phyloP scores from a whole-genome alignment of 2,329 filamentous ascomycete species.

The Nigrograna mackinnonii region DNA sequence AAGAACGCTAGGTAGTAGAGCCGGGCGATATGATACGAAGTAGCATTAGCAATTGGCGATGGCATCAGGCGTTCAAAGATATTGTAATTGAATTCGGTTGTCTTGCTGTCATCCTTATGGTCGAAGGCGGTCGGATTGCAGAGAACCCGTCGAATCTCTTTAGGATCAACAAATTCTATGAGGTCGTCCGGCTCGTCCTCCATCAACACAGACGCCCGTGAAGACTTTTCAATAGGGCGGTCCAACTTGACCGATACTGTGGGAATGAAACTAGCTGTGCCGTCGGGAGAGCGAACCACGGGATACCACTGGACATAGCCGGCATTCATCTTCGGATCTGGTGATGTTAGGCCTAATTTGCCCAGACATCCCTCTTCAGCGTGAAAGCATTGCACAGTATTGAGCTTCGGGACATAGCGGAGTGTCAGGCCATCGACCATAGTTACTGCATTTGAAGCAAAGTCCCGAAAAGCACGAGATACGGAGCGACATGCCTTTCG shows the following conservation, averaged over 20 bases:
- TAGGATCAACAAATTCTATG: too few relatives aligned
- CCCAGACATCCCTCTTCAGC: not conserved
- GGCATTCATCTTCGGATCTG: not conserved
- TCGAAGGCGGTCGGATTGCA: too few relatives aligned
- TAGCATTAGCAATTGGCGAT: not conserved
- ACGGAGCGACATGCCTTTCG: not conserved
- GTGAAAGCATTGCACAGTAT: not conserved
- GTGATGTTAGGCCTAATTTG: not conserved
- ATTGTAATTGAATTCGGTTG: not conserved
- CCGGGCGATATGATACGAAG: not conserved
- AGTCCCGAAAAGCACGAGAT: slow-evolving; percentile 4
- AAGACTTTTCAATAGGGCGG: not conserved
- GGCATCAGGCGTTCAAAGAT: not conserved
- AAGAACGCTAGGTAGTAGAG: slow-evolving; percentile 1
- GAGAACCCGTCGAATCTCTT: too few relatives aligned
- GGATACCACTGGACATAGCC: not conserved
- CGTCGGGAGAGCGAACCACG: not conserved
- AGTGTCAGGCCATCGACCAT: not conserved
- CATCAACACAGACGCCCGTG: too few relatives aligned
- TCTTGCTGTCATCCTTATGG: too few relatives aligned
- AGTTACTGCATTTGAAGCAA: not conserved
- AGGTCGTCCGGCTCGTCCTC: too few relatives aligned
- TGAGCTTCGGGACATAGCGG: not conserved
- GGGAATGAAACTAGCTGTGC: slow-evolving; percentile 1
- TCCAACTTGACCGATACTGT: not conserved